Conservation (phyloP, 139 green algal species). For the Chlamydomonas asymmetrica region DNA sequence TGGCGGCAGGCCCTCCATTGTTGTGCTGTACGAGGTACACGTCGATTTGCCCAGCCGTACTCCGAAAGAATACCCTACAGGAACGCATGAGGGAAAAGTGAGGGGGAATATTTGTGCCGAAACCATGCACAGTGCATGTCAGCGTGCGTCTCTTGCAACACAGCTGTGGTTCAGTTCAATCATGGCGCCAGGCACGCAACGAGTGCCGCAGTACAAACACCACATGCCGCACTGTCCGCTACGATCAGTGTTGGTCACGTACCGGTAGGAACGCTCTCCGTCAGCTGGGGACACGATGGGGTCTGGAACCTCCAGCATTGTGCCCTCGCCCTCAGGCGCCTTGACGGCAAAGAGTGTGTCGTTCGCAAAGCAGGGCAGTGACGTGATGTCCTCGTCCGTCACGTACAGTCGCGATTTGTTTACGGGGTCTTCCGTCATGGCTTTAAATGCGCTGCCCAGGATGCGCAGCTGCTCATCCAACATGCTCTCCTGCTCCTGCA, state of each 20-base stretch:
- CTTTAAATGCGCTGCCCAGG: slow-evolving; percentile 39
- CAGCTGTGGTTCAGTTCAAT: too few relatives aligned
- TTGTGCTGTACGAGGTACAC: slow-evolving; percentile 71
- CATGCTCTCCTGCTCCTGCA: slow-evolving; percentile 46
- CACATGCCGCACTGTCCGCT: too few relatives aligned
- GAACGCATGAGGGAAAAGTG: too few relatives aligned
- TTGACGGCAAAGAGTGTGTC: slow-evolving; percentile 88
- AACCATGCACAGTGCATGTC: too few relatives aligned
- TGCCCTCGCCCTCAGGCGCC: slow-evolving; percentile 71
- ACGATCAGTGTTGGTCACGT: too few relatives aligned
- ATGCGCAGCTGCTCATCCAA: slow-evolving; percentile 57
- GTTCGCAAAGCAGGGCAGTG: slow-evolving; percentile 60
- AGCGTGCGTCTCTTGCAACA: too few relatives aligned
- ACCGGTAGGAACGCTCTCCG: too few relatives aligned
- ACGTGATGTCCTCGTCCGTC: slow-evolving; percentile 78
- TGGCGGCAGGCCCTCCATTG: slow-evolving; percentile 15
- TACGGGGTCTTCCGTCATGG: slow-evolving; percentile 38
- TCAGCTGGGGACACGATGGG: too few relatives aligned
- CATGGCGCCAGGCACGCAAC: too few relatives aligned
- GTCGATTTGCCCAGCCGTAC: slow-evolving; percentile 66
- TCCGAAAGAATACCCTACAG: slow-evolving; percentile 65
- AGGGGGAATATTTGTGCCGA: too few relatives aligned
- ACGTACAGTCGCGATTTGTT: slow-evolving; percentile 76
- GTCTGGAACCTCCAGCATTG: slow-evolving; percentile 79
- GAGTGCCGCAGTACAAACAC: too few relatives aligned